These are phyloP conservation scores for Phaeosphaeriaceae sp. DNA, from an alignment of 2,329 filamentous ascomycete species.

Conservation along the genomic window DNA sequence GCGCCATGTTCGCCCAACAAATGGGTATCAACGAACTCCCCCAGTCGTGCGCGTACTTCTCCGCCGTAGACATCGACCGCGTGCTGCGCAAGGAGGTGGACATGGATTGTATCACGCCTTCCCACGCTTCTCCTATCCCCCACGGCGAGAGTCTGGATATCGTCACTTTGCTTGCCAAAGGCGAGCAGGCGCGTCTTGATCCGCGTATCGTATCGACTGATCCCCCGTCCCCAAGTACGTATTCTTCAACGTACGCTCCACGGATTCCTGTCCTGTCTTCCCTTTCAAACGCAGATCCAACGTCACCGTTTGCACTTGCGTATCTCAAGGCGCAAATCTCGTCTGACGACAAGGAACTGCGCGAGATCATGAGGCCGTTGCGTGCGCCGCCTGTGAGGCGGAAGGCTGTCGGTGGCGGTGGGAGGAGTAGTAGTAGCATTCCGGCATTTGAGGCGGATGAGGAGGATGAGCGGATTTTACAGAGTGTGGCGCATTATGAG, in stretches of 20 bases:
- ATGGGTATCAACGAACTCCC: constrained; percentile 95
- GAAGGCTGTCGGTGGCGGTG: neutral
- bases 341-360: constrained; percentile 73
- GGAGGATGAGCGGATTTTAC: constrained; percentile 16
- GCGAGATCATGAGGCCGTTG: constrained; percentile 69
- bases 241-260: constrained; percentile 73
- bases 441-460: constrained; percentile 6
- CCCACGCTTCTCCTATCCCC: constrained; percentile 76
- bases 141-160: constrained; percentile 91
- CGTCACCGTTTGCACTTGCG: constrained; percentile 51
- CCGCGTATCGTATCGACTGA: constrained; percentile 63
- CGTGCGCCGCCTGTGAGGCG: constrained; percentile 10
- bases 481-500: constrained; percentile 29
- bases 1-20: constrained; percentile 96
- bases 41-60: constrained; percentile 94
- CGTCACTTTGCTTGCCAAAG: constrained; percentile 74
- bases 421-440: no score
- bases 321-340: constrained; percentile 89
- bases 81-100: constrained; percentile 98
- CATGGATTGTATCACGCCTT: constrained; percentile 95
- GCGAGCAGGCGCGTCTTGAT: constrained; percentile 71
- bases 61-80: constrained; percentile 91
- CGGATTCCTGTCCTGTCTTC: constrained; percentile 81
- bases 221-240: constrained; percentile 66
- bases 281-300: constrained; percentile 55